A percentile compares a stretch with the other conserved stretches of the same genome.
Evolutionary conservation across 805 yeast species (phyloP).

Genomic region (Ogataea paraovalis): DNA sequence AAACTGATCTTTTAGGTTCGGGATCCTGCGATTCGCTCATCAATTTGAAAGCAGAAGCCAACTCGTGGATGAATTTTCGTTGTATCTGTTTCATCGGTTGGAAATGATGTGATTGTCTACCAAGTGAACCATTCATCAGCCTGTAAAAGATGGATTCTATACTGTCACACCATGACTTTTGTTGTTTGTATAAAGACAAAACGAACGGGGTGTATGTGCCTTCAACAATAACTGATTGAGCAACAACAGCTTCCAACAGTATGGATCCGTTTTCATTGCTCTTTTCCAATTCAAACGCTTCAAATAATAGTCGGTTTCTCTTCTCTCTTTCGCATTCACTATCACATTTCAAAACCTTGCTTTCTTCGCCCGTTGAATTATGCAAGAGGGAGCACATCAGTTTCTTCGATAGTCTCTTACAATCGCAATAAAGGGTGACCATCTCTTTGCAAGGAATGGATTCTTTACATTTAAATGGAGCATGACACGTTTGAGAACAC

Average conservation of each 20-base stretch:
- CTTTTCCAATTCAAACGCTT: conserved; percentile 45
- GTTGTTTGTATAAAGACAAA: conserved; percentile 46
- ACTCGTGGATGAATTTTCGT: conserved; percentile 64
- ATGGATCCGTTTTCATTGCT: conserved; percentile 9
- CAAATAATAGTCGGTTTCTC: conserved; percentile 58
- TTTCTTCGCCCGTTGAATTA: conserved; percentile 21
- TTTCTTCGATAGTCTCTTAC: conserved; percentile 51
- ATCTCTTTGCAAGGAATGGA: conserved; percentile 45
- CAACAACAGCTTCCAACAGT: conserved; percentile 16
- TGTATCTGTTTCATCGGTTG: conserved; percentile 71
- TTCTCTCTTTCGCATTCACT: conserved; percentile 59
- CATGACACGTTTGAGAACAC: conserved; percentile 65
- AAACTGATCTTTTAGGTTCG: conserved; percentile 75
- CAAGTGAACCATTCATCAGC: conserved; percentile 40
- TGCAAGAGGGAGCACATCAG: conserved; percentile 45
- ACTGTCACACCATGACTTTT: conserved; percentile 62
- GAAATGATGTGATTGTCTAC: conserved; percentile 49
- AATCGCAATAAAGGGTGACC: conserved; percentile 54
- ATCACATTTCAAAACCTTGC: conserved; percentile 55
- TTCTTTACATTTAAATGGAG: conserved; percentile 49
- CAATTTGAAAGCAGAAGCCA: conserved; percentile 56
- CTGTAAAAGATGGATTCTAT: conserved; percentile 52
- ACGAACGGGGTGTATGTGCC: conserved; percentile 44
- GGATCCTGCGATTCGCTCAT: conserved; percentile 74
- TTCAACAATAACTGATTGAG: conserved; percentile 24